phyloP scores from a whole-genome alignment of 75 land plant genomes.

The Picea glauca region DNA sequence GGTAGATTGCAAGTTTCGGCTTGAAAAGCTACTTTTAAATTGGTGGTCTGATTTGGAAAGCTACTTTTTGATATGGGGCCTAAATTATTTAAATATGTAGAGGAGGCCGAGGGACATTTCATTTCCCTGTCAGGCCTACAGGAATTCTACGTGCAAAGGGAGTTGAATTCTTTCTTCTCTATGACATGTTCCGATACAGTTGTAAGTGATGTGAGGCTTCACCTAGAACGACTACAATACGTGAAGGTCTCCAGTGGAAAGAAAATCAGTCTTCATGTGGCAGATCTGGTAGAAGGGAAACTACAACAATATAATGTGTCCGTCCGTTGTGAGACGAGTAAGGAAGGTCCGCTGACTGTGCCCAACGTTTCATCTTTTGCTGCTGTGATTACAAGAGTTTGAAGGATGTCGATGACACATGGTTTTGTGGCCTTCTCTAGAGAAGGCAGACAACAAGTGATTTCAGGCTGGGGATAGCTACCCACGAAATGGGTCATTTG shows the following conservation, averaged over 20 bases:
- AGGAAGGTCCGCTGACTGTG: no score
- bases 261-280: neutral
- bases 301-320: neutral
- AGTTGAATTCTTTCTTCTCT: neutral
- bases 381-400: neutral
- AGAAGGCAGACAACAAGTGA: neutral
- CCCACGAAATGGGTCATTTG: neutral
- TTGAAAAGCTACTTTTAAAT: no score
- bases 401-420: neutral
- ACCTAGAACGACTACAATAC: neutral
- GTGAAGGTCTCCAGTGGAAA: neutral
- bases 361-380: no score
- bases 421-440: neutral
- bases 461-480: neutral
- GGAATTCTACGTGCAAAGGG: neutral
- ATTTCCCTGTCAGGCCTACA: neutral
- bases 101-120: neutral
- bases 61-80: neutral
- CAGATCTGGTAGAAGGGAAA: neutral
- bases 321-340: neutral
- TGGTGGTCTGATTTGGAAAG: neutral
- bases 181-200: neutral
- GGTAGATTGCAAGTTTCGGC: no score
- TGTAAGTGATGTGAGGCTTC: neutral
- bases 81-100: neutral